Evolutionary conservation across 2,329 filamentous ascomycete species (phyloP), one percentile per base, ranked within the genome.

Genomic region (Epichloe gansuensis): DNA sequence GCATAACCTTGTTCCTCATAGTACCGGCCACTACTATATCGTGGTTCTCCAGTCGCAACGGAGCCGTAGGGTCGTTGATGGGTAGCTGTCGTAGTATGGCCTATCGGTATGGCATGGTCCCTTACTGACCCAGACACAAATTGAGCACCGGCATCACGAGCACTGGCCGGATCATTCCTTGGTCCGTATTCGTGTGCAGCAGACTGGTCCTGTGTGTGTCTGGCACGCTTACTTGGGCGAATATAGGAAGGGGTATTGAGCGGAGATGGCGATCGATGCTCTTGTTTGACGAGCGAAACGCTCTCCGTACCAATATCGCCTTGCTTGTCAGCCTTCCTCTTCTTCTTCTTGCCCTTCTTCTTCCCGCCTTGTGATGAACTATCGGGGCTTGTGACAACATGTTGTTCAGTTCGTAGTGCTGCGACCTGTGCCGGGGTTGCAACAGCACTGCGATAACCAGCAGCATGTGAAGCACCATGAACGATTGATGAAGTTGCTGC

Each of bases 241-340:
- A 72, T 65, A 55, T 75, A 73, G n/a, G 76, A 71, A 21, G 74
- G 74, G 17, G 74, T 74, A 55, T 69, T 69, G 49, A 82, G 65
- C 8, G 80, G 81, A 6, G 81, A 84, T 1, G 78, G 76, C 2
- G 82, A 85, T 47, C 72, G 74, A n/a, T 82, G 82, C 62, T 86
- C 82, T 25, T 75, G 69, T 61, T 85, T 86, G 59, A 85, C 82
- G 57, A 75, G 74, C 9, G 80, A 77, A 37, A 72, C 74, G 39
- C 65, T 66, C 50, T 74, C 72, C 43, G 67, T 62, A 56, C 76
- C 75, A 48, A 65, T 69, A 62, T 66, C 72, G 62, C 66, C 72
- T 69, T 72, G 72, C 60, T 67, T 70, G 55, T 77, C 77, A 43
- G 72, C 71, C 68, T 75, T 72, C 67, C 75, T 74, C 58, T 72